Conservation (phyloP, 805 yeast species). For the Lachancea nothofagi region DNA sequence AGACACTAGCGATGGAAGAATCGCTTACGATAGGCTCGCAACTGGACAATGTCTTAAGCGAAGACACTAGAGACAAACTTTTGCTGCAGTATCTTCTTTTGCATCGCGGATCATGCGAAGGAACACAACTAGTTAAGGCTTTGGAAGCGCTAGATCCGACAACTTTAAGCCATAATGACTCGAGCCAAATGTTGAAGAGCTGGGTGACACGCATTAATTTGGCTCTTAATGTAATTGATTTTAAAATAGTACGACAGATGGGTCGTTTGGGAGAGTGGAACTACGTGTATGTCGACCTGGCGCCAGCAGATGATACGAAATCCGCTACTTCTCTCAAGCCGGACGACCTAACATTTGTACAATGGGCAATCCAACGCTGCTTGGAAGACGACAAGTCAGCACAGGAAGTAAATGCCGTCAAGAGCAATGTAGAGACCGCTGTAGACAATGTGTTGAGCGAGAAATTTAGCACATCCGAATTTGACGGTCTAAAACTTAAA, state of each 20-base stretch:
- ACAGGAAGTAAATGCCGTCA: not conserved
- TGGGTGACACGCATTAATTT: slow-evolving; percentile 20
- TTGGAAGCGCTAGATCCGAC: slow-evolving; percentile 11
- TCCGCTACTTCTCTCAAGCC: slow-evolving; percentile 26
- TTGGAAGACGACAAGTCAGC: not conserved
- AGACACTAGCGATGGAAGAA: not conserved
- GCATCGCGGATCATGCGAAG: slow-evolving; percentile 26
- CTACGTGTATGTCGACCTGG: slow-evolving; percentile 25
- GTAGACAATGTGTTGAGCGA: slow-evolving; percentile 15
- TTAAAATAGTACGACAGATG: slow-evolving; percentile 18
- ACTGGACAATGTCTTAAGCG: not conserved
- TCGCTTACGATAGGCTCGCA: not conserved
- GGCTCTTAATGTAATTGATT: slow-evolving; percentile 19
- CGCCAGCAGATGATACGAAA: slow-evolving; percentile 23
- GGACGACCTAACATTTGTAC: slow-evolving; percentile 27
- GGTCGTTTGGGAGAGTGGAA: slow-evolving; percentile 26
- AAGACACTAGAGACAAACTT: slow-evolving; percentile 6
- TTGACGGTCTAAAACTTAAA: slow-evolving; percentile 1
- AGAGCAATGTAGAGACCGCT: slow-evolving; percentile 11
- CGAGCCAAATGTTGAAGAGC: slow-evolving; percentile 10
- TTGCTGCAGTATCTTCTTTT: slow-evolving; percentile 23
- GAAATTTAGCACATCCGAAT: slow-evolving; percentile 7
- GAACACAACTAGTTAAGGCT: slow-evolving; percentile 18
- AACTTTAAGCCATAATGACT: slow-evolving; percentile 11
- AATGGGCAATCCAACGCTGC: slow-evolving; percentile 24